Evolutionary conservation across 1,139 yeast genomes (phyloP), one percentile per base, ranked within the genome.

Genomic region (Candida gigantensis): DNA sequence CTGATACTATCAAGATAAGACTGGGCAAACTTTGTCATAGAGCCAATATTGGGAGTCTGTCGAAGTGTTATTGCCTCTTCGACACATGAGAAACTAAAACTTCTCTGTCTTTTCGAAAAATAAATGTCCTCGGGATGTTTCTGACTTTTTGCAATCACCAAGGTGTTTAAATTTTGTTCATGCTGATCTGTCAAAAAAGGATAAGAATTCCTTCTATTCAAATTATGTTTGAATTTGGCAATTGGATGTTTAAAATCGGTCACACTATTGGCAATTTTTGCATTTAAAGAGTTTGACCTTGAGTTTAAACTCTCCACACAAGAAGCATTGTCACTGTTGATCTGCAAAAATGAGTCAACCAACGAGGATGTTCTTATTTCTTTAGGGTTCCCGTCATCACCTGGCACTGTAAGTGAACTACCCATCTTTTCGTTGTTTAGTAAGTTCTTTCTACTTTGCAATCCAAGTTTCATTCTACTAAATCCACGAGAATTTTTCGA

Each of bases 201-300:
- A 35, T 45, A 66, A 1, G 82, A 74, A 36, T 62, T 60, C 35
- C 82, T 58, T 42, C 81, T 53, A 35, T 66, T 64, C 40, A 72
- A 51, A 10, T 53, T 55, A 13, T 39, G 39, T 24, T 51, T 54
- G 32, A 62, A 53, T n/a, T 38, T 31, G 5, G 23, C 37, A 23
- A 45, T 32, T 3, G 48, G 49, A 16, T 40, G 30, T 8, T 28
- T 29, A 9, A 23, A 30, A 16, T 40, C 38, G 15, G 24, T 24
- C 15, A 17, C 25, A 12, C 26, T 36, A 19, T 9, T 23, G 3
- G 26, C 32, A 29, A 42, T 36, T 24, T 24, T 30, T 10, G 27
- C 27, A 14, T 15, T 27, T 7, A 28, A 11, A 4, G 41, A 29
- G 12, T 10, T 31, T 3, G 24, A 24, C 12, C 32, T 39, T 14